Conservation (phyloP, 345 rosid species). For the Citrus hindsii region DNA sequence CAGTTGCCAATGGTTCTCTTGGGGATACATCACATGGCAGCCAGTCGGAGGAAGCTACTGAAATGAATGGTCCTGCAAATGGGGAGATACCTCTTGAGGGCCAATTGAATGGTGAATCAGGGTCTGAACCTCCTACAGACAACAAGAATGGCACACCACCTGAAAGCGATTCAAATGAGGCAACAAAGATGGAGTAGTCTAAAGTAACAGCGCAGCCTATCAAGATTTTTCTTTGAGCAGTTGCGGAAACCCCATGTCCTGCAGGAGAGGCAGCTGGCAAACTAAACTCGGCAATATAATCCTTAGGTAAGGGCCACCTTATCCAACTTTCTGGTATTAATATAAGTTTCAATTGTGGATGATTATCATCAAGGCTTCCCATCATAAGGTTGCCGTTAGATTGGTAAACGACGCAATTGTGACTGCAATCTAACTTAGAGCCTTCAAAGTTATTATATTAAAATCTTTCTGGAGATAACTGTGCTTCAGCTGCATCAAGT, state of each 20-base stretch:
- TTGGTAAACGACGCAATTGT: neutral
- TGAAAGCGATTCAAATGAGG: slow-evolving; percentile 29
- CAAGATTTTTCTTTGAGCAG: neutral
- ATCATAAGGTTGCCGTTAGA: no score
- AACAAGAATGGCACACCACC: neutral
- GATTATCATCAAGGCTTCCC: no score
- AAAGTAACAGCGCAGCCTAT: neutral
- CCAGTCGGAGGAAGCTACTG: slow-evolving; percentile 31
- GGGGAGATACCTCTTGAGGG: slow-evolving; percentile 19
- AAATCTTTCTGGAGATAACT: neutral
- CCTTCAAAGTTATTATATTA: no score
- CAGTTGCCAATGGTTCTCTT: slow-evolving; percentile 25
- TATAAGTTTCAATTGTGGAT: no score
- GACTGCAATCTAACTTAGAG: neutral
- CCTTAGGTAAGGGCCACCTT: no score
- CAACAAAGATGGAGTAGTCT: slow-evolving; percentile 15
- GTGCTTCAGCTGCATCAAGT: neutral
- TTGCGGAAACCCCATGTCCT: neutral
- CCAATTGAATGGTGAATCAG: slow-evolving; percentile 16
- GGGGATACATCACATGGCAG: slow-evolving; percentile 14
- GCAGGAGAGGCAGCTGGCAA: neutral
- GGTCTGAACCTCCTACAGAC: slow-evolving; percentile 14
- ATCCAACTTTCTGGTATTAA: no score
- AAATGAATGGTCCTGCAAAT: slow-evolving; percentile 25
- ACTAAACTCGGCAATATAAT: neutral